A percentile compares a stretch with the other conserved stretches of the same genome.
Conservation (phyloP, 2,329 filamentous ascomycete species). For the Emergomyces pasteurianus region DNA sequence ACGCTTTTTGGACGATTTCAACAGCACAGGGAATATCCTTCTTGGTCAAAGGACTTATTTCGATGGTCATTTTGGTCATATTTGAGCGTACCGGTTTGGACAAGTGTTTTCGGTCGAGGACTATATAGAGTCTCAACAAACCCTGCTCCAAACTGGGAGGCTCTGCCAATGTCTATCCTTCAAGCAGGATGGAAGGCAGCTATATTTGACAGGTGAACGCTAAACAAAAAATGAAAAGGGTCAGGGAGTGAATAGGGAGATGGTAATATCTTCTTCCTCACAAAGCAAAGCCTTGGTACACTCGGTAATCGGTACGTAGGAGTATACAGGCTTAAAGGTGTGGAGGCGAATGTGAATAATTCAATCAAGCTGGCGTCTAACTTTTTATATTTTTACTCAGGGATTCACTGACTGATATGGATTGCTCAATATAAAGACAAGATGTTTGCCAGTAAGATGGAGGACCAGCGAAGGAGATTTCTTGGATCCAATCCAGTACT, state of each 20-base stretch:
- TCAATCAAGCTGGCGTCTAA: background rate
- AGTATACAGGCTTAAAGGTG: background rate
- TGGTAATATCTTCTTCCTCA: background rate
- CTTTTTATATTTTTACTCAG: background rate
- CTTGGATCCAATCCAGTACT: too few relatives aligned
- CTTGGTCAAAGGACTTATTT: conserved; percentile 44
- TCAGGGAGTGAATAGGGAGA: background rate
- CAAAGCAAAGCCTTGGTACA: background rate
- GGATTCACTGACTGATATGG: background rate
- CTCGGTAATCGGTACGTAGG: background rate
- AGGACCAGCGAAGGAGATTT: too few relatives aligned
- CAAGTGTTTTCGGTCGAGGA: background rate
- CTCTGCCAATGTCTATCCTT: background rate
- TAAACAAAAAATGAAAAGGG: background rate
- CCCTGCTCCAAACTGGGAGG: background rate
- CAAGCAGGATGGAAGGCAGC: background rate
- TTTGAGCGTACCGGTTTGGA: background rate
- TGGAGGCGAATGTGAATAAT: background rate
- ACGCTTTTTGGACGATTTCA: conserved; percentile 54
- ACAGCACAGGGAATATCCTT: conserved; percentile 53
- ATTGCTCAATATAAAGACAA: background rate
- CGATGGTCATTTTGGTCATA: conserved; percentile 35
- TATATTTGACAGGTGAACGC: background rate
- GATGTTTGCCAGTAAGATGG: background rate
- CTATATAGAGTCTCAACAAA: background rate